Evolutionary conservation across 176 grass and related monocot genomes (phyloP).

Genomic region (Musa beccarii): DNA sequence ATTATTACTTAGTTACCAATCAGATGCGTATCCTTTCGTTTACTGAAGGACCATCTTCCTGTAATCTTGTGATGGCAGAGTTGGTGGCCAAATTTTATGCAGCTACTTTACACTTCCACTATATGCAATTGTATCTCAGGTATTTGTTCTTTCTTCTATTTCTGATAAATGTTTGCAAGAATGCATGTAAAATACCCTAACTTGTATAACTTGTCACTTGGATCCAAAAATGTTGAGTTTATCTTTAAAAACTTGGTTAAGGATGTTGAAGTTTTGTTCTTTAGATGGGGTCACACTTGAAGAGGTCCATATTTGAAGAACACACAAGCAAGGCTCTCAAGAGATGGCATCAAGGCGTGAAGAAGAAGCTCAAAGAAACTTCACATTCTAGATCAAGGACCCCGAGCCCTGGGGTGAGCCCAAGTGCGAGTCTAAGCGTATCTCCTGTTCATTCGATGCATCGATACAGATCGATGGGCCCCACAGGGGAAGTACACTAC

Average conservation of each 20-base stretch:
- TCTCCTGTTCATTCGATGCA: not conserved
- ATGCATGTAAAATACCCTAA: not conserved
- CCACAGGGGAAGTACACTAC: not conserved
- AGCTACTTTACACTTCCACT: slow-evolving; percentile 19
- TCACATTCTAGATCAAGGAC: not conserved
- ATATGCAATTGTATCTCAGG: slow-evolving; percentile 20
- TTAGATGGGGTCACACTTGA: slow-evolving; percentile 12
- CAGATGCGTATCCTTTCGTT: no score
- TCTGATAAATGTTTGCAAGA: not conserved
- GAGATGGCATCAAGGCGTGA: slow-evolving; percentile 1
- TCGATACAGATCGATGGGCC: not conserved
- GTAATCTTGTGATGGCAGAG: not conserved
- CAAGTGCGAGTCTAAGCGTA: not conserved
- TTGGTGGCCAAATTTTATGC: slow-evolving; percentile 7
- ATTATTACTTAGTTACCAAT: no score
- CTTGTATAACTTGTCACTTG: no score
- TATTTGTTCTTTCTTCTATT: not conserved
- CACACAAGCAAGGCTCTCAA: not conserved
- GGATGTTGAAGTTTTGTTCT: not conserved
- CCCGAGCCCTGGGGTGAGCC: not conserved
- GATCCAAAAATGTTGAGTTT: not conserved
- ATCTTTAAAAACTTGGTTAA: not conserved
- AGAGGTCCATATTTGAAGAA: slow-evolving; percentile 9
- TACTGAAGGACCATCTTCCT: not conserved
- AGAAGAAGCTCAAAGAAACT: not conserved